Evolutionary conservation across 768 basidiomycete genomes (phyloP).

Genomic region (Amanita pallidorosea): DNA sequence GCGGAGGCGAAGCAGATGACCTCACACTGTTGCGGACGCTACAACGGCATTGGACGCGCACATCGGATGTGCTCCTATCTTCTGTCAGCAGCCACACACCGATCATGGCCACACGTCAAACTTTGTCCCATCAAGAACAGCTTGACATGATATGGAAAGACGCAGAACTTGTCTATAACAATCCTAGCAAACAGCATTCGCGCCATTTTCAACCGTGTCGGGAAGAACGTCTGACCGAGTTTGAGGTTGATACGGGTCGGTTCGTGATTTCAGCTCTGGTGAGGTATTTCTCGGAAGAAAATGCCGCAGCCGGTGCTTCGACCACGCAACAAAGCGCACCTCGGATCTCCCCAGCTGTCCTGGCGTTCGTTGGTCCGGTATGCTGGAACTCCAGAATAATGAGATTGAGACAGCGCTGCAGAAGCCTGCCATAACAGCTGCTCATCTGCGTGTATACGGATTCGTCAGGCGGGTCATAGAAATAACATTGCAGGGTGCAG

Average conservation of each 20-base stretch:
- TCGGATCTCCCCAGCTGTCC: background rate
- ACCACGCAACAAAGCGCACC: constrained; percentile 7
- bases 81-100: background rate
- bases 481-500: constrained; percentile 2
- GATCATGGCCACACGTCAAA: background rate
- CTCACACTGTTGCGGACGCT: background rate
- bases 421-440: constrained; percentile 39
- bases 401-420: constrained; percentile 35
- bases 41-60: background rate
- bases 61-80: background rate
- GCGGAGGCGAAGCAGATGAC: background rate
- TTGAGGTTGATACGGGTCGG: constrained; percentile 49
- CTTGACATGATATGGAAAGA: constrained; percentile 4
- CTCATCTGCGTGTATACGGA: constrained; percentile 42
- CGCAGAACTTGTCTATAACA: background rate
- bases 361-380: constrained; percentile 32
- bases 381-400: constrained; percentile 48
- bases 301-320: constrained; percentile 9
- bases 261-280: constrained; percentile 44
- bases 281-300: constrained; percentile 28
- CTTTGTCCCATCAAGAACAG: constrained; percentile 1
- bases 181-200: background rate
- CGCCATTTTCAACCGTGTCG: background rate
- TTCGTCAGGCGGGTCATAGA: constrained; percentile 33
- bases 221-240: constrained; percentile 28